Evolutionary conservation across 495 filamentous ascomycete genomes (phyloP).

Genomic region (Aspergillus conjunctus): DNA sequence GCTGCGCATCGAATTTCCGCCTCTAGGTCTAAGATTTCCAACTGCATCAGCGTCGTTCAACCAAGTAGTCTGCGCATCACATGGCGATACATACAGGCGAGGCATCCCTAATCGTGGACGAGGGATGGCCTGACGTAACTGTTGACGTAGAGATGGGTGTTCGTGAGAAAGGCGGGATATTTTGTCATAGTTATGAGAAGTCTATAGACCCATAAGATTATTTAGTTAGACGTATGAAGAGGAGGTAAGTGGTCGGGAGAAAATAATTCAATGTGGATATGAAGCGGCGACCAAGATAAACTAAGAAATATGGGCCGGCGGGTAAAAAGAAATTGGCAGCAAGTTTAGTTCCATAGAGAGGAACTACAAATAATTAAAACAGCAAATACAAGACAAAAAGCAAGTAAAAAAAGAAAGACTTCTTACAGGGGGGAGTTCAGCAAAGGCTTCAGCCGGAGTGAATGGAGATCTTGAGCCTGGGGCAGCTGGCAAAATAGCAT

Average conservation of each 20-base stretch:
- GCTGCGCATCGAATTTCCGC: slow-evolving; percentile 17
- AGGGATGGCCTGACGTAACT: slow-evolving; percentile 30
- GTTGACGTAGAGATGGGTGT: slow-evolving; percentile 30
- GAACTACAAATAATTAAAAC: background rate
- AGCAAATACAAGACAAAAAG: slow-evolving; percentile 3
- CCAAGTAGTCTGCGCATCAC: slow-evolving; percentile 1
- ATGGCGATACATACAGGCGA: slow-evolving; percentile 34
- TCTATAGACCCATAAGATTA: slow-evolving; percentile 16
- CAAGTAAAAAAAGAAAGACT: background rate
- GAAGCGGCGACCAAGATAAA: background rate
- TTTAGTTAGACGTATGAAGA: background rate
- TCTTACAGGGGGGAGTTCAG: slow-evolving; percentile 7
- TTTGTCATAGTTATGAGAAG: slow-evolving; percentile 38
- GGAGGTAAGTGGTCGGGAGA: background rate
- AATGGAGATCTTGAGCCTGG: slow-evolving; percentile 7
- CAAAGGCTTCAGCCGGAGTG: slow-evolving; percentile 2
- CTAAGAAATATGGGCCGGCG: background rate
- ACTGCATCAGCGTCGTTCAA: slow-evolving; percentile 13
- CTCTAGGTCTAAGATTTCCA: slow-evolving; percentile 7
- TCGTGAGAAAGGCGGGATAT: slow-evolving; percentile 16
- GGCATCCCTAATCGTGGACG: slow-evolving; percentile 30
- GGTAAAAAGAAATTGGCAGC: slow-evolving; percentile 8
- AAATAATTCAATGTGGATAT: background rate
- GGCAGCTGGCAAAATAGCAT: slow-evolving; percentile 19
- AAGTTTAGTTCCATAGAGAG: background rate